Conservation (phyloP, 768 basidiomycete species). For the Suillus occidentalis region DNA sequence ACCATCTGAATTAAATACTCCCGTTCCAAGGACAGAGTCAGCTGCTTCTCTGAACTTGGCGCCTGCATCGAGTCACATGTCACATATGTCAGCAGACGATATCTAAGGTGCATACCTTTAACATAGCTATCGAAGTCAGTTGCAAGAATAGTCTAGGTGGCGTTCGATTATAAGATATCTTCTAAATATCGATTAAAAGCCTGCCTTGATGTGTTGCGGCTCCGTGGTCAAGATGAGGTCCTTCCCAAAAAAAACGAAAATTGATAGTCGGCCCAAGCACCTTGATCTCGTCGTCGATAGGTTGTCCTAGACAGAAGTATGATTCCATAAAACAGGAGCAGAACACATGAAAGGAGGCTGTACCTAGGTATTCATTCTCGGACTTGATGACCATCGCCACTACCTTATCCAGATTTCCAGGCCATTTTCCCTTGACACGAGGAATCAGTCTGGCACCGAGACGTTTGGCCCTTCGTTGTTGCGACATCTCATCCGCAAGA, state of each 20-base stretch:
- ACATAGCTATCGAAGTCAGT: slow-evolving; percentile 44
- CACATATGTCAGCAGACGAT: background rate
- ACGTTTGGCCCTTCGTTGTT: slow-evolving; percentile 20
- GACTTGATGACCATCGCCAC: slow-evolving; percentile 15
- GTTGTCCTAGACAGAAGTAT: slow-evolving; percentile 19
- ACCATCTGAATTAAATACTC: slow-evolving; percentile 60
- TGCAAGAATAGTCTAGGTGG: slow-evolving; percentile 37
- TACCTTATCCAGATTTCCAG: slow-evolving; percentile 38
- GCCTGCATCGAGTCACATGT: slow-evolving; percentile 23
- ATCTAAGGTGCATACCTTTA: slow-evolving; percentile 35
- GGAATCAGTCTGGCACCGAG: slow-evolving; percentile 33
- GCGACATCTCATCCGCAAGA: slow-evolving; percentile 8
- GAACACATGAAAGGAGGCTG: background rate
- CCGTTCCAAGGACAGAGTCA: slow-evolving; percentile 43
- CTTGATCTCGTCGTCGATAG: slow-evolving; percentile 23
- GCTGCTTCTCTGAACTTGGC: slow-evolving; percentile 31
- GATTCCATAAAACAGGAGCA: background rate
- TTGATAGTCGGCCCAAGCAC: slow-evolving; percentile 37
- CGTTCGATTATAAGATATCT: background rate
- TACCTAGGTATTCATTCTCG: slow-evolving; percentile 39
- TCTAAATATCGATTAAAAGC: background rate
- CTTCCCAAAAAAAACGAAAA: slow-evolving; percentile 48
- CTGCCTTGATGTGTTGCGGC: slow-evolving; percentile 48
- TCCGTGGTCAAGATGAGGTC: slow-evolving; percentile 47
- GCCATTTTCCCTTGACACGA: slow-evolving; percentile 28